Base-by-base conservation (phyloP, 106 monocot genomes). In the Hemerocallis citrina region DNA sequence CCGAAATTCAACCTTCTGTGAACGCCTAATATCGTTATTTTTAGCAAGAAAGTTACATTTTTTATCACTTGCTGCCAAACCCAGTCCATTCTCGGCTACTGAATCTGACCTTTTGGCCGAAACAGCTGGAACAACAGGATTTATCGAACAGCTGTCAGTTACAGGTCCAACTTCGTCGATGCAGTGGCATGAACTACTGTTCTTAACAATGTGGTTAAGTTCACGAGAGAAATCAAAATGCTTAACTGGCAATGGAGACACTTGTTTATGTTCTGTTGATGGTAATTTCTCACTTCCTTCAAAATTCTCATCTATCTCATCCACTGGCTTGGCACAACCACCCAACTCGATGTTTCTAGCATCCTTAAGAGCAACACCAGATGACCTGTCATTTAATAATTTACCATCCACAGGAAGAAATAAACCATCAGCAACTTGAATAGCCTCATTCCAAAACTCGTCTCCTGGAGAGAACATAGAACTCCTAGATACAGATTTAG, bases 361-460 rank as follows among this genome's bases (percentile, higher is more conserved):
- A 64, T 46, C 57, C 16, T 68, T 56, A 59, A 30, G 16, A 29
- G 39, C 64, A 22, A 52, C 72, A 69, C 49, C 65, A 29, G 83
- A 73, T 14, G 44, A 80, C 49, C 55, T 48, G 20, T 68, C 76
- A 19, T 52, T 63, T 16, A 46, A 22, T 52, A 55, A 46, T 38
- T 66, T 76, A 24, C 59, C 51, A 21, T 68, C 56, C 24, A 13
- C 44, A 15, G 75, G 79, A 69, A 23, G 38, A 71, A 55, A 42
- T 29, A 98, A 64, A 50, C 77, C 66, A 75, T 98, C 98, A 50
- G 75, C 98, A 72, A 88, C 82, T 57, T 98, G 63, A 67, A 98
- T 85, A n/a, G 98, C 98, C 51, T 92, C 92, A 52, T 80, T 80
- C 98, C 98, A 98, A 55, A 98, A 98, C 23, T 98, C 98, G 23